Conservation (phyloP, 1,284 basidiomycete genomes). For the Retiboletus fuscus region DNA sequence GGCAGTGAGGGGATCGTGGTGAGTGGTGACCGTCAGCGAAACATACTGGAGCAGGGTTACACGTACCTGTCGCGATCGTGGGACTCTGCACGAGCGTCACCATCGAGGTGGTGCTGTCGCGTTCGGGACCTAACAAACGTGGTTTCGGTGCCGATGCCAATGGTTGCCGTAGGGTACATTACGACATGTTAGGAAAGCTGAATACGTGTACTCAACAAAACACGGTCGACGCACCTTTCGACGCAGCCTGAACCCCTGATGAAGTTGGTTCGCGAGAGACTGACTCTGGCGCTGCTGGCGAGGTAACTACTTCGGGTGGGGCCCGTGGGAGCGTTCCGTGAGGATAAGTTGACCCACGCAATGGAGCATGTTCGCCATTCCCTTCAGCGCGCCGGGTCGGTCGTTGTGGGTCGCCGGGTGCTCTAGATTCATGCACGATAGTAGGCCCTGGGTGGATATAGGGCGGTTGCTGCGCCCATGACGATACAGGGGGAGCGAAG, state of each 20-base stretch:
- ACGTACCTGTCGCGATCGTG: neutral
- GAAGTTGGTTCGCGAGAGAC: neutral
- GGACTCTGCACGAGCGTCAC: conserved; percentile 9
- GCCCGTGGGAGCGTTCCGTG: too few relatives aligned
- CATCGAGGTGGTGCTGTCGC: neutral
- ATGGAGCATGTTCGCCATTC: neutral
- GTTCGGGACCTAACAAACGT: conserved; percentile 15
- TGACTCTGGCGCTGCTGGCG: neutral
- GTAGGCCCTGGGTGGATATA: too few relatives aligned
- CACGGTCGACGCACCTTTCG: conserved; percentile 3
- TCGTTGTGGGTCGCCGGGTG: too few relatives aligned
- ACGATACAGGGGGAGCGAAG: too few relatives aligned
- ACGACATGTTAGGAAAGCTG: neutral
- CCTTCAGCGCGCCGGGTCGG: too few relatives aligned
- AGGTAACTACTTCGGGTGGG: neutral
- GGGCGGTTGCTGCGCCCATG: too few relatives aligned
- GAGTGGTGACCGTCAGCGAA: too few relatives aligned
- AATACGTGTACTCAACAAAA: too few relatives aligned
- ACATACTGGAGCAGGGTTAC: neutral
- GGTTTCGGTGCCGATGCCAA: neutral
- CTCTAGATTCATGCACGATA: too few relatives aligned
- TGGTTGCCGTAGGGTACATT: neutral
- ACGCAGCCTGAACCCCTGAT: neutral
- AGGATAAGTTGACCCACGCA: neutral
- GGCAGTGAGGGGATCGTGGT: too few relatives aligned